A percentile compares a stretch with the other conserved stretches of the same genome.
Evolutionary conservation across 805 yeast species (phyloP).

Genomic region (Vanderwaltozyma polyspora): DNA sequence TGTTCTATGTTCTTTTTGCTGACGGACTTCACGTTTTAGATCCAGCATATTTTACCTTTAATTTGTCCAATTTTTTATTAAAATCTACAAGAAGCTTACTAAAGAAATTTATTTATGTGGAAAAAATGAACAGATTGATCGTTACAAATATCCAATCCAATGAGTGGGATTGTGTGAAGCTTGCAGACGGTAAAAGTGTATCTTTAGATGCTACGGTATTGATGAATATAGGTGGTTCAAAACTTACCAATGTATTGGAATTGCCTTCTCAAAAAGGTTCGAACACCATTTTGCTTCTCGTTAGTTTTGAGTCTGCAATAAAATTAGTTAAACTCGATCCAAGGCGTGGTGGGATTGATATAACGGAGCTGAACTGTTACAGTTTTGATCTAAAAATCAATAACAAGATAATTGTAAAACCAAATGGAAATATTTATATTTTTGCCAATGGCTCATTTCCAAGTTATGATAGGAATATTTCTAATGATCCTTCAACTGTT

Average conservation of each 20-base stretch:
- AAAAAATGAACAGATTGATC: constrained; percentile 19
- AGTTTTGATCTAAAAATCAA: constrained; percentile 2
- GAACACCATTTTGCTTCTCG: constrained; percentile 4
- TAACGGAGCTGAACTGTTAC: constrained; percentile 3
- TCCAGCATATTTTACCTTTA: constrained; percentile 14
- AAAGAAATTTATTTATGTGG: constrained; percentile 13
- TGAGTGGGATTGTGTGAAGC: constrained; percentile 21
- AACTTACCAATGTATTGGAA: constrained; percentile 9
- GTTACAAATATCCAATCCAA: constrained; percentile 12
- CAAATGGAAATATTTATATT: constrained; percentile 1
- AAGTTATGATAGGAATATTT: too few relatives aligned
- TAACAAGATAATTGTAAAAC: constrained; percentile 2
- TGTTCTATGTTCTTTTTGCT: constrained; percentile 12
- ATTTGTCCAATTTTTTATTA: constrained; percentile 13
- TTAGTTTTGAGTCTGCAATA: constrained; percentile 8
- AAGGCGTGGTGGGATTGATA: constrained; percentile 7
- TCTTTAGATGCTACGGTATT: constrained; percentile 10
- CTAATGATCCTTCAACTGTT: neutral
- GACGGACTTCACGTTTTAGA: constrained; percentile 16
- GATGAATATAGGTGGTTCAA: neutral
- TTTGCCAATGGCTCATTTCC: neutral
- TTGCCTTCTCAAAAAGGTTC: neutral
- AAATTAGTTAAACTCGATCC: constrained; percentile 12
- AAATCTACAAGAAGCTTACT: constrained; percentile 16
- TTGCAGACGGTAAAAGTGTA: constrained; percentile 18